Evolutionary conservation across 176 grass and related monocot species (phyloP), one percentile per base, ranked within the genome.

Genomic region (Tuctoria greenei): DNA sequence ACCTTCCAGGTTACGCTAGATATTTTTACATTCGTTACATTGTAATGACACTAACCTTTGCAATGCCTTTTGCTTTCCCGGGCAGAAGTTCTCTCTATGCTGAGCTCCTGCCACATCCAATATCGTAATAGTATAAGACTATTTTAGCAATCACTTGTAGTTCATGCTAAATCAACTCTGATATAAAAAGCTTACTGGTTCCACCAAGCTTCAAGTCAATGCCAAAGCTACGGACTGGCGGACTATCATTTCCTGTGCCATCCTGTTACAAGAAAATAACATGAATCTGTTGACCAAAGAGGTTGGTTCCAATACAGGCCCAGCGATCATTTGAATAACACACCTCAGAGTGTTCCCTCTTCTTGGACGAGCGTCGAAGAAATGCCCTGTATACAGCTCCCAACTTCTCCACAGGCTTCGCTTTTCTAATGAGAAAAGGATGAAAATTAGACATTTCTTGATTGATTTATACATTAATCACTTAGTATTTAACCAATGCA

Each of bases 341-440:
- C 60, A 88, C 95, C 87, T 95, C 87, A 72, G 37, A 61, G 2
- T 74, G 66, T 55, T 80, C 84, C 27, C 88, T 88, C 66, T 74
- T 95, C 77, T 81, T 85, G 31, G 80, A 80, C 57, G 82, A 88
- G 65, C 87, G 88, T 49, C 76, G 43, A 55, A 99, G 87, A 82
- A 99, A 99, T 57, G 80, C 34, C 66, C 85, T 91, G 71, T 95
- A 95, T 31, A 60, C 77, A 51, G 78, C 74, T 84, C 92, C 80
- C 79, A 99, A 90, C 72, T 88, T 92, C 79, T 99, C 89, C 60
- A 88, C 43, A 35, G 91, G 87, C 74, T 56, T 76, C 71, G 92
- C 84, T 65, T 95, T 95, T 51, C 95, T 99, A 69, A 46, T 6
- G 0, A 7, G 31, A 37, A 44, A 47, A 16, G 17, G 38, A 31